Conservation (phyloP, 768 basidiomycete species). For the Mycena filopes region DNA sequence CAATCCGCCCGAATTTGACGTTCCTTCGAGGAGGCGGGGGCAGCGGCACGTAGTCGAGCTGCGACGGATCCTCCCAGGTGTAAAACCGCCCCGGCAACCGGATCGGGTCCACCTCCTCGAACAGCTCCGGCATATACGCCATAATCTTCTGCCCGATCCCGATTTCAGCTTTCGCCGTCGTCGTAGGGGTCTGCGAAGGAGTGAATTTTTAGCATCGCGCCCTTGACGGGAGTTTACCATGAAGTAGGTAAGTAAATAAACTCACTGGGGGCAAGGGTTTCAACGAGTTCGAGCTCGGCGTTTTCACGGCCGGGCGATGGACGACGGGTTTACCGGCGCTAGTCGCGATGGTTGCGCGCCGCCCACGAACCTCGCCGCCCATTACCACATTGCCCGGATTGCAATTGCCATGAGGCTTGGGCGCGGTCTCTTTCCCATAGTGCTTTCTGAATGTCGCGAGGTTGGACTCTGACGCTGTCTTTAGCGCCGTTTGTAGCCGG, state of each 20-base stretch:
- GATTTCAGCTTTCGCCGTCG: not conserved
- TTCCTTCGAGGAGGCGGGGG: conserved; percentile 24
- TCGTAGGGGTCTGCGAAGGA: not conserved
- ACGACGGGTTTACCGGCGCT: not conserved
- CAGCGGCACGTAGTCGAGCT: conserved; percentile 22
- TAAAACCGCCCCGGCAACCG: conserved; percentile 7
- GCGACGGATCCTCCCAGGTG: conserved; percentile 21
- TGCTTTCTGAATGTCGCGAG: not conserved
- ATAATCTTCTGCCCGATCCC: conserved; percentile 11
- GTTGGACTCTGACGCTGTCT: conserved; percentile 20
- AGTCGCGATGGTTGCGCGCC: conserved; percentile 18
- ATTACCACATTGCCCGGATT: not conserved
- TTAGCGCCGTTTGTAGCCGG: not conserved
- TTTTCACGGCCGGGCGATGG: not conserved
- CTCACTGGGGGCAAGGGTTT: not conserved
- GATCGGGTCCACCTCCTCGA: conserved; percentile 26
- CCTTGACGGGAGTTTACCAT: not conserved
- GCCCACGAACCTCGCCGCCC: conserved; percentile 1
- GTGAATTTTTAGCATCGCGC: not conserved
- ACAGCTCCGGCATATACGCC: conserved; percentile 24
- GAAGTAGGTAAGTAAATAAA: too few species aligned
- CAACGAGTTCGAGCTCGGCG: too few species aligned
- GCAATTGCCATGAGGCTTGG: too few species aligned
- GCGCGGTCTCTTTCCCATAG: not conserved
- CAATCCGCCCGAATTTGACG: conserved; percentile 12